Percentiles rank a stretch among this genome's conserved stretches.
phyloP scores from a whole-genome alignment of 208 protist genomes.

The Trypanosoma congolense region DNA sequence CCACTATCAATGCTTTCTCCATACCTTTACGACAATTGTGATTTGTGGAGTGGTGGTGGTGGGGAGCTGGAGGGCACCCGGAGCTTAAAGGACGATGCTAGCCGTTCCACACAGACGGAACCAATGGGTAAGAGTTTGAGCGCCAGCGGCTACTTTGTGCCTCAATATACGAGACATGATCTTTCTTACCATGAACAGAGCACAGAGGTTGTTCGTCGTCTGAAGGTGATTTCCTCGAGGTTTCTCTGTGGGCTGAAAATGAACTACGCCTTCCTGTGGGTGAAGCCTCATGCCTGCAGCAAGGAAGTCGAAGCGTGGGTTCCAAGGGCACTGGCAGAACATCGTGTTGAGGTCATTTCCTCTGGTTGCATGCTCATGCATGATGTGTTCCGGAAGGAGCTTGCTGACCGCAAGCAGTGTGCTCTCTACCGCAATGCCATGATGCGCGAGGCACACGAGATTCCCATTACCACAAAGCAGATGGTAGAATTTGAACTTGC shows the following conservation, averaged over 20 bases:
- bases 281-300: conserved; percentile 66
- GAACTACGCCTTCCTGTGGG: conserved; percentile 79
- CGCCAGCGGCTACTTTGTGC: background rate
- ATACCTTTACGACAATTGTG: conserved; percentile 6
- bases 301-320: conserved; percentile 34
- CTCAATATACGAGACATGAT: conserved; percentile 15
- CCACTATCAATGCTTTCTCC: conserved; percentile 31
- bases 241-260: conserved; percentile 24
- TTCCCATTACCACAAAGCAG: conserved; percentile 49
- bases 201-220: conserved; percentile 27
- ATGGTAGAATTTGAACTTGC: conserved; percentile 36
- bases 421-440: conserved; percentile 70
- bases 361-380: conserved; percentile 40
- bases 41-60: background rate
- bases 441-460: conserved; percentile 30
- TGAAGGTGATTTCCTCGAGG: conserved; percentile 28
- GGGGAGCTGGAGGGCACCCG: background rate
- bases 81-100: too few relatives aligned
- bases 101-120: background rate
- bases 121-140: background rate
- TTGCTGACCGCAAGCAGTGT: conserved; percentile 55
- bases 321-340: conserved; percentile 33
- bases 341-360: conserved; percentile 39
- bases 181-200: conserved; percentile 29
- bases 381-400: conserved; percentile 33